Evolutionary conservation across 2,329 filamentous ascomycete genomes (phyloP).

Genomic region (Orbilia blumenaviensis): DNA sequence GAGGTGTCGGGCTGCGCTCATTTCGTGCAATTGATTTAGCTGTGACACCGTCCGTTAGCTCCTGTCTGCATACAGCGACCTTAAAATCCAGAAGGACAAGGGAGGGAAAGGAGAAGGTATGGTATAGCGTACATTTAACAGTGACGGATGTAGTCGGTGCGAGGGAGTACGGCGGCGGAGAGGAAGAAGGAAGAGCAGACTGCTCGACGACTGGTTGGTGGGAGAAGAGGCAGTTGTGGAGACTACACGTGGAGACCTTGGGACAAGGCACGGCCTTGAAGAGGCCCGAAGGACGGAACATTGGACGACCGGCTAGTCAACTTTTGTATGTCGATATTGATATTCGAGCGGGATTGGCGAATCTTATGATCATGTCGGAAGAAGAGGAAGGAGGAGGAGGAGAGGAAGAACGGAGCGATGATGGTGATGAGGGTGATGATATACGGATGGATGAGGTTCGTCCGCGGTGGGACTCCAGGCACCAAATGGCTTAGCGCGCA

Average conservation of each 20-base stretch:
- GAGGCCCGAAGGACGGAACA: slow-evolving; percentile 47
- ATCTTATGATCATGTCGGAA: slow-evolving; percentile 44
- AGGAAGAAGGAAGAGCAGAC: background rate
- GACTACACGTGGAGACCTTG: slow-evolving; percentile 38
- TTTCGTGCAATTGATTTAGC: slow-evolving; percentile 10
- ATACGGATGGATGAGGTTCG: background rate
- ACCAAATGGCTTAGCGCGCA: background rate
- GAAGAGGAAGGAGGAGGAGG: background rate
- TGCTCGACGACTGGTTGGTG: slow-evolving; percentile 13
- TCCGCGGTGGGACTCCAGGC: background rate
- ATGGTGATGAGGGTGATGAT: background rate
- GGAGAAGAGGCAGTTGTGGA: slow-evolving; percentile 50
- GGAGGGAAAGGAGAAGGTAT: too few relatives aligned
- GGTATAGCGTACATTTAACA: too few relatives aligned
- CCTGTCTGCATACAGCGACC: background rate
- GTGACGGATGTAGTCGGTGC: too few relatives aligned
- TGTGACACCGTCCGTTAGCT: background rate
- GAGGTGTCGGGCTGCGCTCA: slow-evolving; percentile 28
- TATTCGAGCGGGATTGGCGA: slow-evolving; percentile 36
- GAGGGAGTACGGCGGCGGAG: background rate
- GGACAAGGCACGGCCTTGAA: slow-evolving; percentile 42
- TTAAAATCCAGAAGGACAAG: background rate
- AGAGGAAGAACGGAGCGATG: background rate
- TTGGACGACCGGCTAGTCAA: slow-evolving; percentile 51
- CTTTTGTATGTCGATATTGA: slow-evolving; percentile 12